Conservation (phyloP, 1,139 yeast species). For the Kodamaea fungicola region DNA sequence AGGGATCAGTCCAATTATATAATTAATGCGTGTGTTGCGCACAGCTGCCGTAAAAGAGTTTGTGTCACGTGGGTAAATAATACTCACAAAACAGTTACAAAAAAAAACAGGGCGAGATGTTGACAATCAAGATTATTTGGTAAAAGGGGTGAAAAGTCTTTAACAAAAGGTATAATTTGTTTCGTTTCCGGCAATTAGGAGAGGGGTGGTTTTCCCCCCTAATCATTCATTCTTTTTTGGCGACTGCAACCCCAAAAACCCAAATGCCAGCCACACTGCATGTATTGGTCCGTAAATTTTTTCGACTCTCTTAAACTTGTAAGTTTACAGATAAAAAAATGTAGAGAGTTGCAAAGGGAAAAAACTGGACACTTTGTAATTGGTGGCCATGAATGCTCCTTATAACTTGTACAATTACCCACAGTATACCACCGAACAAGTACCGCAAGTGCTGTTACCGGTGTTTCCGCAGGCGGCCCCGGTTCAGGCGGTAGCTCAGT, state of each 20-base stretch:
- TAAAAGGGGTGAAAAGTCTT: too few relatives aligned
- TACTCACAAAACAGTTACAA: not conserved
- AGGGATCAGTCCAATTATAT: not conserved
- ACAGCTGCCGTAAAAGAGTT: not conserved
- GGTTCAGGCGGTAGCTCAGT: not conserved
- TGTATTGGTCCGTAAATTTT: not conserved
- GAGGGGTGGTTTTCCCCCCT: too few relatives aligned
- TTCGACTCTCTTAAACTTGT: conserved; percentile 5
- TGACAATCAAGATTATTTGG: not conserved
- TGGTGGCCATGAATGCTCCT: conserved; percentile 11
- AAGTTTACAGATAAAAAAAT: conserved; percentile 2
- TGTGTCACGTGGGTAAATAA: not conserved
- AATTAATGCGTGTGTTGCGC: conserved; percentile 1
- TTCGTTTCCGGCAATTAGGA: too few relatives aligned
- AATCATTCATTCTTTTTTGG: too few relatives aligned
- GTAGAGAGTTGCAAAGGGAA: conserved; percentile 1
- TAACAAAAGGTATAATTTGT: too few relatives aligned
- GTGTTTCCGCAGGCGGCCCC: conserved; percentile 1
- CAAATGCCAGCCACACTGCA: not conserved
- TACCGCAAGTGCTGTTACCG: not conserved
- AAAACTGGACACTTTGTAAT: conserved; percentile 1
- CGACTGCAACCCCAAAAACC: not conserved
- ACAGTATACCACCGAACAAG: conserved; percentile 7
- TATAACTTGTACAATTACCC: conserved; percentile 11
- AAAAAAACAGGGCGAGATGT: not conserved